Conservation (phyloP, 495 filamentous ascomycete genomes). For the Filosporella fistucella region DNA sequence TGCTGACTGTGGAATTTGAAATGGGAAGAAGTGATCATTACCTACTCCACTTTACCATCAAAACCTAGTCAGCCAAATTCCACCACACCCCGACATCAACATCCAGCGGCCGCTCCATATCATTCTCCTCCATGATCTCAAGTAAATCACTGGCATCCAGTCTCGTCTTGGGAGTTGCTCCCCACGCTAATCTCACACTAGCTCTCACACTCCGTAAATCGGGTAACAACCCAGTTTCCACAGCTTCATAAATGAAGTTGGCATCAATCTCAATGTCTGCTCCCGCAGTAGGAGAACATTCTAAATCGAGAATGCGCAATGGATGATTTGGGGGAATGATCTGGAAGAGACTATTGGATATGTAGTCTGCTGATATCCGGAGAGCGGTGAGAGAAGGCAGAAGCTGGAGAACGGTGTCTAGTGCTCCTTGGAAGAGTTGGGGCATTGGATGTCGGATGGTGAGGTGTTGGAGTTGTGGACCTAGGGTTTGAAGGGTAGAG, state of each 20-base stretch:
- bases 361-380: slow-evolving; percentile 33
- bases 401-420: slow-evolving; percentile 29
- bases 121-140: slow-evolving; percentile 32
- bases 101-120: slow-evolving; percentile 18
- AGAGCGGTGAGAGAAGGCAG: slow-evolving; percentile 30
- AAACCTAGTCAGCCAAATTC: slow-evolving; percentile 6
- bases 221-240: slow-evolving; percentile 29
- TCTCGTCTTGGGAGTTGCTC: slow-evolving; percentile 10
- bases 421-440: slow-evolving; percentile 14
- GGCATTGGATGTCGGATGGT: slow-evolving; percentile 26
- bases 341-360: slow-evolving; percentile 30
- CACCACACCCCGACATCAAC: slow-evolving; percentile 14
- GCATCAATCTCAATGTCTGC: slow-evolving; percentile 28
- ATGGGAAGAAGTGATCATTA: no score
- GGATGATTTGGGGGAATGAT: slow-evolving; percentile 26
- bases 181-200: slow-evolving; percentile 30
- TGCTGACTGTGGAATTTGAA: no score
- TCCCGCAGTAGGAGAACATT: slow-evolving; percentile 26
- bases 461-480: slow-evolving; percentile 17
- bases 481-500: slow-evolving; percentile 7
- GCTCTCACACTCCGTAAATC: slow-evolving; percentile 33
- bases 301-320: slow-evolving; percentile 30
- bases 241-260: slow-evolving; percentile 29
- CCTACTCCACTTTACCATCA: not conserved
- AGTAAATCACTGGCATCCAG: slow-evolving; percentile 29